These are phyloP conservation scores for Silene uniflora DNA, from an alignment of 148 eudicot genomes.

Conservation along the genomic window DNA sequence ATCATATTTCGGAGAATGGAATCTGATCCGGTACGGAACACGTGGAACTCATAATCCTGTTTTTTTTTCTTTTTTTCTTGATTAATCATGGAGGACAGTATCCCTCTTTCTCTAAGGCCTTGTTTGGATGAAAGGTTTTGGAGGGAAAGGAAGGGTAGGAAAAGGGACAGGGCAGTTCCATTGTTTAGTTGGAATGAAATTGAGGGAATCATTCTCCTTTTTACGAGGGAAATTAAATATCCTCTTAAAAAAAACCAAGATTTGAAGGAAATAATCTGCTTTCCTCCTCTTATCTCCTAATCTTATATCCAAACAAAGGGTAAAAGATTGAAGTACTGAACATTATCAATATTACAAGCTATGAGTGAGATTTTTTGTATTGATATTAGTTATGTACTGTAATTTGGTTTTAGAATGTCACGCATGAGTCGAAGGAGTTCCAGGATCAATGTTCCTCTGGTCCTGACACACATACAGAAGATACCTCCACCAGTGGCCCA, in stretches of 20 bases:
- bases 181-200: not conserved
- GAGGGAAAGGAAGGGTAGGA: too few relatives aligned
- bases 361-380: not conserved
- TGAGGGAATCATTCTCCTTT: not conserved
- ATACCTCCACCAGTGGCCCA: conserved; percentile 33
- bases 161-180: not conserved
- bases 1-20: conserved; percentile 93
- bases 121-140: too few relatives aligned
- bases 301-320: not conserved
- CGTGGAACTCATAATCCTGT: not conserved
- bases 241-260: not conserved
- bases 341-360: not conserved
- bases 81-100: not conserved
- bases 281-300: not conserved
- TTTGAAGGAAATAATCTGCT: not conserved
- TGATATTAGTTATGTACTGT: conserved; percentile 13
- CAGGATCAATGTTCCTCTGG: conserved; percentile 39
- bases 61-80: conserved; percentile 4
- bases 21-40: conserved; percentile 61
- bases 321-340: not conserved
- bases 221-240: not conserved
- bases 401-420: conserved; percentile 28
- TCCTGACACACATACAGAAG: conserved; percentile 37
- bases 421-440: conserved; percentile 33
- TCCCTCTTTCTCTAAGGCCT: not conserved